Percentiles rank a stretch among this genome's conserved stretches.
Conservation (phyloP, 1,139 yeast genomes). For the Taphrina flavorubra region DNA sequence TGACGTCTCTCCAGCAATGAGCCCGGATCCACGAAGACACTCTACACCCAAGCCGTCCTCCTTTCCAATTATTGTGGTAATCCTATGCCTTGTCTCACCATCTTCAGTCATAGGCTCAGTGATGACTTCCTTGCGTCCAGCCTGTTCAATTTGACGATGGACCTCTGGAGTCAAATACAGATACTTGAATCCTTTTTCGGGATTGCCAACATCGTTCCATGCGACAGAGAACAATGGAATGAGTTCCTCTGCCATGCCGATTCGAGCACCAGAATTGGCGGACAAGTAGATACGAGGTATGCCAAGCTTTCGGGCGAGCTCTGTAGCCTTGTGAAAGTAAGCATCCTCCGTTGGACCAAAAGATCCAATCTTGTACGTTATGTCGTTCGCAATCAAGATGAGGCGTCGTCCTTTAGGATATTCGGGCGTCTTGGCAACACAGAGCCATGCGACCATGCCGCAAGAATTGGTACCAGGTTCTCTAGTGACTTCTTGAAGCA, state of each 20-base stretch:
- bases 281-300: slow-evolving; percentile 93
- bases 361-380: slow-evolving; percentile 96
- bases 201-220: slow-evolving; percentile 80
- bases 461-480: slow-evolving; percentile 94
- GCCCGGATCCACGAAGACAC: slow-evolving; percentile 96
- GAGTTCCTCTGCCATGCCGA: slow-evolving; percentile 96
- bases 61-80: slow-evolving; percentile 85
- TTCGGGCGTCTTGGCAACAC: slow-evolving; percentile 91
- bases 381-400: slow-evolving; percentile 91
- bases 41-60: slow-evolving; percentile 98
- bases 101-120: slow-evolving; percentile 82
- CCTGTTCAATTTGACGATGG: slow-evolving; percentile 63
- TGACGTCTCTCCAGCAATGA: slow-evolving; percentile 97
- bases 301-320: slow-evolving; percentile 85
- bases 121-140: slow-evolving; percentile 65
- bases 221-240: slow-evolving; percentile 87
- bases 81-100: slow-evolving; percentile 81
- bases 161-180: slow-evolving; percentile 79
- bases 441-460: slow-evolving; percentile 98
- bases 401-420: slow-evolving; percentile 95
- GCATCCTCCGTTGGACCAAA: slow-evolving; percentile 97
- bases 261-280: slow-evolving; percentile 98
- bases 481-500: slow-evolving; percentile 85
- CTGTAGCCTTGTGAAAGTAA: slow-evolving; percentile 90
- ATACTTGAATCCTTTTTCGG: slow-evolving; percentile 87